These are phyloP conservation scores for Stachybotrys chlorohalonatus DNA, from an alignment of 2,329 filamentous ascomycete species.

Conservation along the genomic window DNA sequence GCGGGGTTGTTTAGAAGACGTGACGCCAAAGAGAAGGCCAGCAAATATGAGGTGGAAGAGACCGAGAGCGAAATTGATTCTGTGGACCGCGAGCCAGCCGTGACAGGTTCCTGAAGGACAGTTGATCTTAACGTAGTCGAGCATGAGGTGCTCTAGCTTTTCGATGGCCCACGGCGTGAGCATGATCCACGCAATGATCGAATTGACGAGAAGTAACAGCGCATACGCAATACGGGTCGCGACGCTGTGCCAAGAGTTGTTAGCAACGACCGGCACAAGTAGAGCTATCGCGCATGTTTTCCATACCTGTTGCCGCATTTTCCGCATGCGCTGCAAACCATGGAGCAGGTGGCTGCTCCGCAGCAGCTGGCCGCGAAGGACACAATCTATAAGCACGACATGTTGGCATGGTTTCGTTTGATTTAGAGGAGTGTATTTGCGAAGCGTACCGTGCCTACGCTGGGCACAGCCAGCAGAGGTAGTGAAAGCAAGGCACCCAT, in stretches of 20 bases:
- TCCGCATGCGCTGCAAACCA: conserved; percentile 89
- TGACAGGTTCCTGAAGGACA: conserved; percentile 87
- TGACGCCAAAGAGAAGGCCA: conserved; percentile 75
- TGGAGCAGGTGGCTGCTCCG: conserved; percentile 91
- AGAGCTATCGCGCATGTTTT: background rate
- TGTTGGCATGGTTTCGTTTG: background rate
- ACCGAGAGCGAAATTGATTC: conserved; percentile 95
- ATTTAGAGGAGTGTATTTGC: background rate
- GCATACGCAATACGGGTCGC: conserved; percentile 96
- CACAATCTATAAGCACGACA: conserved; percentile 46
- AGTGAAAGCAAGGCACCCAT: conserved; percentile 93
- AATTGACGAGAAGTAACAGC: conserved; percentile 90
- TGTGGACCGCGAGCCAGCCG: conserved; percentile 92
- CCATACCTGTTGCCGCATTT: conserved; percentile 88
- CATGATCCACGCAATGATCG: conserved; percentile 97
- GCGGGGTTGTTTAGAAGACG: conserved; percentile 76
- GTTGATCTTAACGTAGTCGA: conserved; percentile 93
- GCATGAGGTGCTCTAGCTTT: conserved; percentile 81
- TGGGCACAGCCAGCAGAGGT: conserved; percentile 80
- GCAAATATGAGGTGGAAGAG: conserved; percentile 87
- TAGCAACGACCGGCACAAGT: conserved; percentile 4
- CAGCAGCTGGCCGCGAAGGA: conserved; percentile 86
- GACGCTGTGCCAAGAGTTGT: conserved; percentile 49
- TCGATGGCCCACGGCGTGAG: conserved; percentile 97
- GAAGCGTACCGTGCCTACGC: conserved; percentile 68